Evolutionary conservation across 805 yeast genomes (phyloP).

Genomic region (Candida taoyuanica): DNA sequence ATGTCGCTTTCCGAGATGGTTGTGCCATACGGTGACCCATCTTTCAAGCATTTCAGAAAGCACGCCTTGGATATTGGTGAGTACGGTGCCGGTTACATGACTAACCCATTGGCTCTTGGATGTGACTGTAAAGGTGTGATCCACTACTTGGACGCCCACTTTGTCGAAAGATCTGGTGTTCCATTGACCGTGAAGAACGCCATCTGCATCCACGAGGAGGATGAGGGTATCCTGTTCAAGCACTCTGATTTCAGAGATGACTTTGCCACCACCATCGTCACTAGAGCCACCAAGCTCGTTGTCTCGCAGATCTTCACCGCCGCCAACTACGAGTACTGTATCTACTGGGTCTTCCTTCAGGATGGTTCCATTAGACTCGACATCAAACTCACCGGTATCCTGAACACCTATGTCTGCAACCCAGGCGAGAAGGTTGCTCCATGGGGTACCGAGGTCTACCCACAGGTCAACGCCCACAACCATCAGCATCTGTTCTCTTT

Average conservation of each 20-base stretch:
- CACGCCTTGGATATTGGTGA: conserved; percentile 87
- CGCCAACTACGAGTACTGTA: conserved; percentile 73
- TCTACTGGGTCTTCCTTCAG: conserved; percentile 79
- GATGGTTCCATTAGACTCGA: conserved; percentile 81
- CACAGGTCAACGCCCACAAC: conserved; percentile 78
- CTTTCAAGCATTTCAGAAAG: conserved; percentile 77
- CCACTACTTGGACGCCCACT: conserved; percentile 78
- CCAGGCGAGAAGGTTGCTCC: conserved; percentile 66
- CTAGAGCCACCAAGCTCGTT: conserved; percentile 70
- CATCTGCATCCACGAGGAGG: conserved; percentile 82
- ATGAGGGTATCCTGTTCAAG: conserved; percentile 73
- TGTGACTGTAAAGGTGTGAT: conserved; percentile 86
- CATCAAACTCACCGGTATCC: conserved; percentile 75
- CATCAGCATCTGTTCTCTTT: conserved; percentile 81
- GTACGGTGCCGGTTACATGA: conserved; percentile 83
- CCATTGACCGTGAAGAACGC: conserved; percentile 72
- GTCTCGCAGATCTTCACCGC: conserved; percentile 83
- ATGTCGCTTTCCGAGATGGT: conserved; percentile 77
- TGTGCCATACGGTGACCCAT: conserved; percentile 80
- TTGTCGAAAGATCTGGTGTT: conserved; percentile 61
- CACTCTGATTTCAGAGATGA: conserved; percentile 83
- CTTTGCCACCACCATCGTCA: conserved; percentile 67
- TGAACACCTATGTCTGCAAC: conserved; percentile 64
- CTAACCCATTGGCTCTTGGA: conserved; percentile 72
- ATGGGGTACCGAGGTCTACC: conserved; percentile 79